Evolutionary conservation across 306 rosid genomes (phyloP), one percentile per base, ranked within the genome.

Genomic region (Rosa lucieae): DNA sequence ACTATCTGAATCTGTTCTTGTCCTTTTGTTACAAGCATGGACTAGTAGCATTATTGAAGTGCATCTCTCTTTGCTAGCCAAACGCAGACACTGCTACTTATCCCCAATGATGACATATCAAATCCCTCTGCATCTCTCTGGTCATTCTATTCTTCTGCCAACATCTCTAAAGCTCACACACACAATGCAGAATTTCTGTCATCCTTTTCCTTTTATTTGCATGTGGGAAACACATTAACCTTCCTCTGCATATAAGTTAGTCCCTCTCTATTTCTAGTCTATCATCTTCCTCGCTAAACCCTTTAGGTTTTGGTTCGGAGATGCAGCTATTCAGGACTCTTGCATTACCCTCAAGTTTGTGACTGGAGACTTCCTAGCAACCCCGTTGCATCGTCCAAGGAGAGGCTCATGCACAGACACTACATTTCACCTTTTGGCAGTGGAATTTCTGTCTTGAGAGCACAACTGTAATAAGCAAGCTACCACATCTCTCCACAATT

Each of bases 401-500:
- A 56, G 29, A 56, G 61, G 61, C 61, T 53, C 59, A 53, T 53
- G 23, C 23, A n/a, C 29, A 20, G 62, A 0, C 20, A 56, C 62
- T 7, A 20, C 29, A 56, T 56, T 56, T 56, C 11, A 56, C 39
- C 70, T 15, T 14, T 15, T 6, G 3, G 43, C 1, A 5, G 10
- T 13, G 8, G 1, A 11, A 26, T 65, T 15, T 46, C 11, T 21
- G 40, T 73, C 35, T 21, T 58, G 35, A 59, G 15, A 59, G 66
- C 66, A 23, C n/a, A 32, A 49, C 9, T 35, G 49, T 49, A 39
- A 14, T 6, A n/a, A 73, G n/a, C 67, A 58, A 59, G 47, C 82
- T 85, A 93, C 97, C 98, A 93, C 42, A 84, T 74, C 77, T 90
- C 97, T 75, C 86, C 77, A 84, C 98, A 93, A 67, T 87, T 70